Evolutionary conservation across 768 basidiomycete genomes (phyloP).

Genomic region (Pleurotus tuber-regium): DNA sequence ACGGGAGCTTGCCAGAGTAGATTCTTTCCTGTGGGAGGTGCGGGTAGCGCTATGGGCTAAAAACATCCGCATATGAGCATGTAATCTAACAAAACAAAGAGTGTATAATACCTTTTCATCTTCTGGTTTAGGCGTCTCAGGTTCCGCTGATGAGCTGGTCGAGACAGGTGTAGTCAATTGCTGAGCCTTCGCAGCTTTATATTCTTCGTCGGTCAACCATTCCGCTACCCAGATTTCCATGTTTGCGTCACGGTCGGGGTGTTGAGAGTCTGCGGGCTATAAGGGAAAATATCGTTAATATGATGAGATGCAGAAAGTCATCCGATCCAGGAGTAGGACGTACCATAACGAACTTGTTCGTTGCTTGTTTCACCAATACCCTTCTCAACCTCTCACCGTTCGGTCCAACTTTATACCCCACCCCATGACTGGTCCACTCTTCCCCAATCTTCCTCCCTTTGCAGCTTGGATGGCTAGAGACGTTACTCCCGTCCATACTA

Average conservation of each 20-base stretch:
- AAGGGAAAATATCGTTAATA: too few relatives aligned
- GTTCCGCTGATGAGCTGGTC: constrained; percentile 1
- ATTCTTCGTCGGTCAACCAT: constrained; percentile 78
- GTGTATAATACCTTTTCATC: neutral
- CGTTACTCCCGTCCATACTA: constrained; percentile 45
- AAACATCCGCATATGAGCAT: constrained; percentile 1
- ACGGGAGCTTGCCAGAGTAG: constrained; percentile 67
- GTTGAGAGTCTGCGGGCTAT: constrained; percentile 75
- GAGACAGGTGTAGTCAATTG: constrained; percentile 47
- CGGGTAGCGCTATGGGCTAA: constrained; percentile 10
- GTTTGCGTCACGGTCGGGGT: constrained; percentile 68
- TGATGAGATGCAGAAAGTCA: constrained; percentile 9
- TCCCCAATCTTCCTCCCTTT: constrained; percentile 65
- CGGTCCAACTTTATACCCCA: constrained; percentile 67
- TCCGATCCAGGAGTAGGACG: constrained; percentile 18
- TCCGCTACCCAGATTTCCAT: constrained; percentile 74
- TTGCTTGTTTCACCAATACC: constrained; percentile 67
- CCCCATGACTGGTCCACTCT: constrained; percentile 72
- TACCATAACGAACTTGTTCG: constrained; percentile 74
- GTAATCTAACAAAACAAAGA: constrained; percentile 15
- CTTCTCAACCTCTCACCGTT: constrained; percentile 70
- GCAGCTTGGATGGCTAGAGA: constrained; percentile 47
- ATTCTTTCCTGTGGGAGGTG: constrained; percentile 50
- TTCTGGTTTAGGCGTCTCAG: constrained; percentile 7
- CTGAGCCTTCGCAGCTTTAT: constrained; percentile 58